Base-by-base conservation (phyloP, 257 asterid genomes). In the Lithospermum erythrorhizon region DNA sequence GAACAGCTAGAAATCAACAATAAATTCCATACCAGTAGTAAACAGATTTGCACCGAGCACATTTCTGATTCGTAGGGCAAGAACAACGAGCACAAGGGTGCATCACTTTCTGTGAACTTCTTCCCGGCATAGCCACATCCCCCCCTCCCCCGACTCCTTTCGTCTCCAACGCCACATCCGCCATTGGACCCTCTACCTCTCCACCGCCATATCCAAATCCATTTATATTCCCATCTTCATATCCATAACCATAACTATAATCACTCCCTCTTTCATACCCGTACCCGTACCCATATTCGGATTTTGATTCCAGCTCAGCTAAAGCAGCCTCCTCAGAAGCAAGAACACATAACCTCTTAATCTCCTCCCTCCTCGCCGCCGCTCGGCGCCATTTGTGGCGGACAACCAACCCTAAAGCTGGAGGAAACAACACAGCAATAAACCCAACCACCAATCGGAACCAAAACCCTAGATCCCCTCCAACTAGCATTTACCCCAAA, bases 21-120 rank as follows among this genome's bases (percentile, higher is more conserved):
- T 59, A 59, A 59, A 54, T 32, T 49, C 18, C 88, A 32, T 83
- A 88, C 96, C 96, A 88, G 76, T 88, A 88, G 65, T 62, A 86
- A 69, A 80, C 90, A 16, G 90, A 74, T 80, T 88, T 88, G 73
- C 96, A 88, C 72, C 67, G 85, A 59, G 81, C 75, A 65, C 96
- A 88, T 56, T 93, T 80, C 2, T 86, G 79, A n/a, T 83, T 70
- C 18, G 95, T 80, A 1, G 87, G 87, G n/a, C 75, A 58, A 51
- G 71, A 63, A 61, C 96, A 88, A 55, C 78, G 83, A 70, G 82
- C 90, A 66, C 96, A 88, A 56, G 77, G 80, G 65, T 79, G 68
- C 81, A 23, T 14, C 60, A 23, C 9, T 13, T 18, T 56, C 8
- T 10, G 60, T 67, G 90, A 57, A 71, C 20, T 60, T 61, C 78